Base-by-base conservation (phyloP, 1,139 yeast genomes). In the Yamadazyma sp. region DNA sequence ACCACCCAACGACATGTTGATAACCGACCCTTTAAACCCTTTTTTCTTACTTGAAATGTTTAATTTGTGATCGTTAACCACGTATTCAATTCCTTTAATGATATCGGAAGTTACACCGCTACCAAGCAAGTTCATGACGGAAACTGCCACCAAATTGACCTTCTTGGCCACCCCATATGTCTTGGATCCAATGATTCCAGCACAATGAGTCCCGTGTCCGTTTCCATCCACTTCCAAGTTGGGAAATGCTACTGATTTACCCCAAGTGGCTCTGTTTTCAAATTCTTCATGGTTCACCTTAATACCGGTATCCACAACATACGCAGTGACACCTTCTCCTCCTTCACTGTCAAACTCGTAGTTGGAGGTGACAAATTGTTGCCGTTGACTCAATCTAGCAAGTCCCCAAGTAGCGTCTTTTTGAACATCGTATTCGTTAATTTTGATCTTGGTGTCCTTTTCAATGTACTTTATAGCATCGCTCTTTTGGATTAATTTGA, bases 181-280 rank as follows among this genome's bases (percentile, higher is more conserved):
- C 46, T 73, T 70, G 16, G 92, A 82, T 27, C 82, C 94, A 56
- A 85, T 82, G 36, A 88, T 82, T 64, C 94, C 95, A 18, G 94
- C 90, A 73, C 90, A 84, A 59, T 86, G 95, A 41, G 94, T 84
- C 46, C 94, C 95, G 69, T 92, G 98, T 39, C 97, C 98, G 60
- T 90, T 90, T 39, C 95, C 95, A 62, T 92, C 97, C 37, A 69
- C 60, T 56, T 90, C 96, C 35, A 72, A 74, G 58, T 90, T 96
- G 51, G 88, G 92, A 33, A 65, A 57, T 40, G 97, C 96, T 50
- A 92, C 75, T 33, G 97, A 89, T 54, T 82, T 78, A 54, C 97
- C 97, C 97, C 97, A 90, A 34, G 55, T 58, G 46, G 97, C 98
- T 65, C 98, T 85, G 45, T 96, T 96, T 40, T 74, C 90, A 56